Evolutionary conservation across 2,329 filamentous ascomycete genomes (phyloP).

Genomic region (Aspergillus proliferans): DNA sequence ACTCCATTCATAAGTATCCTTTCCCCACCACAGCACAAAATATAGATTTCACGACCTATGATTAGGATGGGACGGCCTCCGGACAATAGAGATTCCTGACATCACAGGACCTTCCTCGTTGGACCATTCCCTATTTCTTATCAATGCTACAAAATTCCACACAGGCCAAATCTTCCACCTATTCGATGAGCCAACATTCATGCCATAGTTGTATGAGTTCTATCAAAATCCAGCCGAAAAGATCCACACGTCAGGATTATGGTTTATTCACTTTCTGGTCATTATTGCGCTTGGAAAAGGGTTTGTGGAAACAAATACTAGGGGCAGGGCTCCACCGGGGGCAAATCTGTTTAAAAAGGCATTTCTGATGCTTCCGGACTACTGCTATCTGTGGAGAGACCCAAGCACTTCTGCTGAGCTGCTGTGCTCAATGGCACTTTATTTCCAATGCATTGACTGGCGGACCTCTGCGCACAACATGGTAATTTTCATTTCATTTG

Average conservation of each 20-base stretch:
- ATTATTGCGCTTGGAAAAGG: conserved; percentile 53
- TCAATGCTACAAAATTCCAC: conserved; percentile 52
- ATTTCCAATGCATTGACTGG: conserved; percentile 48
- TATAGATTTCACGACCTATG: conserved; percentile 49
- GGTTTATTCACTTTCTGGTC: conserved; percentile 50
- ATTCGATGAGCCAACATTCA: conserved; percentile 49
- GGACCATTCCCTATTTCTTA: conserved; percentile 46
- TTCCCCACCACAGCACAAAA: conserved; percentile 41
- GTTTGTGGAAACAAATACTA: conserved; percentile 38
- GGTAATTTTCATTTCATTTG: conserved; percentile 21
- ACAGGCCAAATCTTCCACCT: conserved; percentile 49
- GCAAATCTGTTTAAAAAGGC: conserved; percentile 44
- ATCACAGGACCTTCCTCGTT: conserved; percentile 29
- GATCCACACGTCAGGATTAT: conserved; percentile 29
- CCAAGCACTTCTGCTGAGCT: conserved; percentile 46
- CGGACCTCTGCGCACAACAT: conserved; percentile 42
- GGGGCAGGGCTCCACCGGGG: conserved; percentile 39
- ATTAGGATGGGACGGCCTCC: conserved; percentile 47
- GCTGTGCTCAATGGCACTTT: conserved; percentile 47
- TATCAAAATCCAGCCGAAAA: conserved; percentile 29
- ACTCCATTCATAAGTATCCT: conserved; percentile 40
- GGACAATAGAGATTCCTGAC: conserved; percentile 14
- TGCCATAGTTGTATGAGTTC: conserved; percentile 38
- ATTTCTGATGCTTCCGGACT: conserved; percentile 40
- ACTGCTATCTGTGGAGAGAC: conserved; percentile 35